phyloP scores from a whole-genome alignment of 2,329 filamentous ascomycete genomes.

The Alternaria triticina region DNA sequence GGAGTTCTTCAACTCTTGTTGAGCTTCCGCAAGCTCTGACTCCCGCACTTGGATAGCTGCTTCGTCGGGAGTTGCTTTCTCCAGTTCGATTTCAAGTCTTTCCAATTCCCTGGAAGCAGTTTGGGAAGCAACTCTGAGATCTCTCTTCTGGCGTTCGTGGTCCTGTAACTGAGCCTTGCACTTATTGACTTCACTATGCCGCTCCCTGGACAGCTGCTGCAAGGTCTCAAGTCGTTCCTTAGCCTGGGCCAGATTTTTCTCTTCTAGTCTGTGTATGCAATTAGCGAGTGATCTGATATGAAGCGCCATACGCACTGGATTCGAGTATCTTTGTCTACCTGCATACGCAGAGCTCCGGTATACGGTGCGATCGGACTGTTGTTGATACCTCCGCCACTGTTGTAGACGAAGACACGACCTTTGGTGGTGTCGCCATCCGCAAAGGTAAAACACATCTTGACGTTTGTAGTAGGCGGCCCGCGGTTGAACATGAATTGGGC shows the following conservation, averaged over 20 bases:
- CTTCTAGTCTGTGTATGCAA: slow-evolving; percentile 46
- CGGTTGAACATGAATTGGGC: slow-evolving; percentile 71
- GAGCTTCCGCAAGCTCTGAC: slow-evolving; percentile 22
- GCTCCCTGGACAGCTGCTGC: slow-evolving; percentile 40
- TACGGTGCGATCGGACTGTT: slow-evolving; percentile 62
- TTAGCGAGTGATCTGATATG: slow-evolving; percentile 5
- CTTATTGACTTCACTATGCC: slow-evolving; percentile 53
- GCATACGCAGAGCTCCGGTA: slow-evolving; percentile 71
- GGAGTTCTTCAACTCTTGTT: slow-evolving; percentile 62
- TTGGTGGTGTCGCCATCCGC: slow-evolving; percentile 67
- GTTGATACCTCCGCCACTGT: slow-evolving; percentile 55
- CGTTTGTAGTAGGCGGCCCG: slow-evolving; percentile 63
- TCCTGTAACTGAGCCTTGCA: slow-evolving; percentile 57
- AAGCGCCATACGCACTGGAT: slow-evolving; percentile 54
- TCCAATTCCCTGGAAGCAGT: slow-evolving; percentile 67
- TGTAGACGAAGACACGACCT: slow-evolving; percentile 57
- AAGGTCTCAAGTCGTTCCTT: slow-evolving; percentile 51
- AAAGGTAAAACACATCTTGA: slow-evolving; percentile 73
- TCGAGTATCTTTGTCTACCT: slow-evolving; percentile 74
- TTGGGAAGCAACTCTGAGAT: slow-evolving; percentile 65
- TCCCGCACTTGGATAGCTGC: slow-evolving; percentile 52
- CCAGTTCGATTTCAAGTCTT: slow-evolving; percentile 70
- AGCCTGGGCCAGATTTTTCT: slow-evolving; percentile 55
- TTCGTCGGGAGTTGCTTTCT: slow-evolving; percentile 66
- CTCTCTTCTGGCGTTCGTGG: slow-evolving; percentile 55